Evolutionary conservation across 441 rosid genomes (phyloP).

Genomic region (Arabidopsis hybrid): DNA sequence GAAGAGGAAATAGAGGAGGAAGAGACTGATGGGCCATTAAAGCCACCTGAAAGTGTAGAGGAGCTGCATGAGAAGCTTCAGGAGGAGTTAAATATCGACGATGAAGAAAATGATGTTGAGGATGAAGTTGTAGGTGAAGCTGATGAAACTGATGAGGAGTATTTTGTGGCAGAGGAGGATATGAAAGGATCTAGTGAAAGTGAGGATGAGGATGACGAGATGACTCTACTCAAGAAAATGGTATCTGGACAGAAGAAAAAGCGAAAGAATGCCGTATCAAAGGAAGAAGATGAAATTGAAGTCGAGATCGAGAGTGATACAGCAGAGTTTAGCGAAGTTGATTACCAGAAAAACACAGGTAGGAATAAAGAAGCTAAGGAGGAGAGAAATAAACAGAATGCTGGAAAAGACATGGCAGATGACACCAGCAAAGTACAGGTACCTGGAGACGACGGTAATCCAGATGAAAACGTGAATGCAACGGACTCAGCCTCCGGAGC

Average conservation of each 20-base stretch:
- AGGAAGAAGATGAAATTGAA: conserved; percentile 45
- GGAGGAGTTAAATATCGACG: conserved; percentile 51
- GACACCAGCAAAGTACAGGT: conserved; percentile 37
- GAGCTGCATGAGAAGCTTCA: conserved; percentile 59
- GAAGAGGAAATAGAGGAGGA: conserved; percentile 55
- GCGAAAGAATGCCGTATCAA: conserved; percentile 49
- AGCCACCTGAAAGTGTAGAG: conserved; percentile 44
- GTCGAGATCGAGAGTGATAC: conserved; percentile 53
- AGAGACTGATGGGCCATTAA: conserved; percentile 41
- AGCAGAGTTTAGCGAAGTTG: conserved; percentile 53
- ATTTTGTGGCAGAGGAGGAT: conserved; percentile 52
- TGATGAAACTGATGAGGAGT: conserved; percentile 53
- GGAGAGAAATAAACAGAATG: conserved; percentile 33
- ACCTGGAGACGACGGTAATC: conserved; percentile 12
- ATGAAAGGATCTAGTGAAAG: conserved; percentile 41
- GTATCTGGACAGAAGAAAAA: conserved; percentile 60
- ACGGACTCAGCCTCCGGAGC: conserved; percentile 24
- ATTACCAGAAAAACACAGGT: conserved; percentile 60
- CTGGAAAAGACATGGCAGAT: conserved; percentile 42
- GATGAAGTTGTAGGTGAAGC: conserved; percentile 45
- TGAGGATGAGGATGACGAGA: conserved; percentile 61
- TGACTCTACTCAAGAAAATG: conserved; percentile 75
- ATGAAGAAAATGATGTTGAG: conserved; percentile 41
- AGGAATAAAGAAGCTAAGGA: conserved; percentile 42
- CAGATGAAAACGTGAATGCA: conserved; percentile 34